Base-by-base conservation (phyloP, 1,284 basidiomycete species). In the Austroboletus olivaceoglutinosus region DNA sequence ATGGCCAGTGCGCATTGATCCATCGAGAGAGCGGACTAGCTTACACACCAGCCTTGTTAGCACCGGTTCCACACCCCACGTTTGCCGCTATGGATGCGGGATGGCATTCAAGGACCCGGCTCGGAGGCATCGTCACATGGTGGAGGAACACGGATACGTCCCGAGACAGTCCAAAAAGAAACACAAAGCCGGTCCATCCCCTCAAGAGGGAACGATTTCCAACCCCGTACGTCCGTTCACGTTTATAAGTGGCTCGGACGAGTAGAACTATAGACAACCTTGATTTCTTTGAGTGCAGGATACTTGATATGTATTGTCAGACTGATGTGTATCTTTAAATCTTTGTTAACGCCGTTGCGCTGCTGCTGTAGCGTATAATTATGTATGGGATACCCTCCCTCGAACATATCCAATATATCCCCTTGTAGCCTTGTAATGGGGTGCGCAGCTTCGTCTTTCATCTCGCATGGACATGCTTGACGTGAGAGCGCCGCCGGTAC, bases 41-140 rank as follows among this genome's bases (percentile, higher is more conserved):
- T 57, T 43, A 67, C 34, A 47, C 37, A 33, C 41, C 13, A 10
- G 34, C 34, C 21, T 38, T 49, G 29, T 45, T 52, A 84, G 82
- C 54, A 82, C 83, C 23, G 78, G 79, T 7, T 73, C 74, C 11
- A 73, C 74, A 23, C 82, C 83, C 8, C 78, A 82, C 55, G 66
- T 71, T 46, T 86, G 84, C 59, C 71, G 69, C 13, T 83, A 75
- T 59, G 60, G 59, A 29, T 86, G 84, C 54, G 72, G 69, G 25
- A 71, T 73, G 57, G 64, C 66, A 9, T 86, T 83, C 71, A 82
- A 77, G 48, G 83, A 86, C 57, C 83, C 82, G 5, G 81, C 84
- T 9, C 72, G 84, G 45, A 72, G 80, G 40, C 81, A 83, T 55
- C 72, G 81, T 40, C 83, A 85, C 63, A 78, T 80, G 69, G 72